Conservation (phyloP, 2,329 filamentous ascomycete genomes). For the Botryotinia calthae region DNA sequence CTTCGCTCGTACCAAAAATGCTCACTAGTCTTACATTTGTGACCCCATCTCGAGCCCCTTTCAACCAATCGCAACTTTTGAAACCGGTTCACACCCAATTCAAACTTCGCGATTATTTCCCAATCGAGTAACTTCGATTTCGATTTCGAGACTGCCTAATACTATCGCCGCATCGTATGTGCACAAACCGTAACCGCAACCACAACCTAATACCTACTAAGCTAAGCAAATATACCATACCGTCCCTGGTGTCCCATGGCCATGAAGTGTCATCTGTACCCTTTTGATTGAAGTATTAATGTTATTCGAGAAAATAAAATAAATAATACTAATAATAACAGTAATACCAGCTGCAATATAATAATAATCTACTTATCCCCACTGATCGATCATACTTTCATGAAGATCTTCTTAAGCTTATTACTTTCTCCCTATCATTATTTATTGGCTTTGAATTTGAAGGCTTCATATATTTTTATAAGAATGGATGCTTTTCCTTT, state of each 20-base stretch:
- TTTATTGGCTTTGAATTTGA: neutral
- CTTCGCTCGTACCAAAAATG: neutral
- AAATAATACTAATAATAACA: neutral
- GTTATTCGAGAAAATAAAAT: neutral
- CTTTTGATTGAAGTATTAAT: neutral
- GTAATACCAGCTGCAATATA: neutral
- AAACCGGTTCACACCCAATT: slow-evolving; percentile 17
- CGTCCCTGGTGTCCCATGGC: neutral
- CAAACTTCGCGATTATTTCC: slow-evolving; percentile 20
- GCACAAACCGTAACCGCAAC: neutral
- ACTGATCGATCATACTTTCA: neutral
- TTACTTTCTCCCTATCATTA: neutral
- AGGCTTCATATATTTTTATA: neutral
- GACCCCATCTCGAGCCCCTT: neutral
- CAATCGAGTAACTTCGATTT: neutral
- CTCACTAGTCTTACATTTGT: neutral
- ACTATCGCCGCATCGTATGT: slow-evolving; percentile 12
- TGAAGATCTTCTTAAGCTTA: neutral
- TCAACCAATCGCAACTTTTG: slow-evolving; percentile 17
- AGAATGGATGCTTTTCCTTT: slow-evolving; percentile 17
- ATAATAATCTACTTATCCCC: slow-evolving; percentile 5
- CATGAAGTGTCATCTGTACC: neutral
- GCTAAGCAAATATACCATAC: neutral
- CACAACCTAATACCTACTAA: neutral
- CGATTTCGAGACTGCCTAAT: slow-evolving; percentile 1